Evolutionary conservation across 2,329 filamentous ascomycete species (phyloP), one percentile per base, ranked within the genome.

Genomic region (Alternaria postmessia): DNA sequence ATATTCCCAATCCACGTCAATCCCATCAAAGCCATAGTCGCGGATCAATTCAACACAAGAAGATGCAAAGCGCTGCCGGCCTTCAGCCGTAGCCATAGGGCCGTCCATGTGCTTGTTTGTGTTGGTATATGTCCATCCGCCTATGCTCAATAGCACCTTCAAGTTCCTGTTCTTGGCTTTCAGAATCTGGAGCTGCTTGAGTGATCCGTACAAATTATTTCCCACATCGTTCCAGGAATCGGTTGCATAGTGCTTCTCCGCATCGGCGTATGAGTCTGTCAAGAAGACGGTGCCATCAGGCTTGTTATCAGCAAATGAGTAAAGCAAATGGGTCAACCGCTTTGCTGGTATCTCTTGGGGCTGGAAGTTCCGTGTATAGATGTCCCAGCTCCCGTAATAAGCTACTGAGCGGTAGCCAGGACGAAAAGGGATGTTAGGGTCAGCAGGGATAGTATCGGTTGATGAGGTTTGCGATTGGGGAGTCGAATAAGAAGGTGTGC

Each of bases 241-340:
- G 12, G 78, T 81, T 1, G 52, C 30, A 30, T 69, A 75, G 71
- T 88, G 89, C 71, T 90, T 92, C 54, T 93, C 82, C 1, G 81
- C 61, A 42, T 75, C 73, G 7, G 73, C 68, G 49, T 69, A 75
- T 4, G 56, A 60, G 57, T 76, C 73, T 5, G 67, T 73, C 9
- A 75, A 53, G 46, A 70, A 61, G 43, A 79, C 93, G 79, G 96
- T 92, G 51, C 94, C 94, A 32, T 86, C 88, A 3, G 94, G 91
- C 3, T 87, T 86, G 59, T 97, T 87, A 75, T 97, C 96, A 73
- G 92, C 94, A 80, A 98, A 98, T 16, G 94, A 86, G 71, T 97
- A 97, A 16, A 97, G 87, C 5, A 98, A 81, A 74, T 98, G 94
- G 0, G 94, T 98, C 42, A 97, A 86, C 57, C 92, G 90, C 55